Evolutionary conservation across 2,329 filamentous ascomycete species (phyloP).

Genomic region (Tolypocladium tropicale): DNA sequence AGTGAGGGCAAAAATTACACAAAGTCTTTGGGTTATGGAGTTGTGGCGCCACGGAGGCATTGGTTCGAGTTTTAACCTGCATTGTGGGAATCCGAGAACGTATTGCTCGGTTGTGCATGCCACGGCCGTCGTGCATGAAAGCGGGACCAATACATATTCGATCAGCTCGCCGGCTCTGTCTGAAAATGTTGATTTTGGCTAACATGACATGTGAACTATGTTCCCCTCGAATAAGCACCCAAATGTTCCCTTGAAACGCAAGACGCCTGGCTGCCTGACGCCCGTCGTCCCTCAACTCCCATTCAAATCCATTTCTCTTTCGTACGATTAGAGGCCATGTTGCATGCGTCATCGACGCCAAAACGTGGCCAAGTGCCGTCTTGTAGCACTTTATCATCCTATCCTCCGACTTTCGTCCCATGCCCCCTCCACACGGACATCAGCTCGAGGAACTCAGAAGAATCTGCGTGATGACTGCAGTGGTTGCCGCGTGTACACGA

Average conservation of each 20-base stretch:
- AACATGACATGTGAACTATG: background rate
- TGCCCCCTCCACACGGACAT: background rate
- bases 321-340: background rate
- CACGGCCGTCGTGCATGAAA: background rate
- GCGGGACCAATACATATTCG: background rate
- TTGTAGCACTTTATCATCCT: background rate
- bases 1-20: conserved; percentile 9
- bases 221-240: background rate
- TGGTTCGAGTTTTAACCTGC: background rate
- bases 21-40: conserved; percentile 13
- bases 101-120: background rate
- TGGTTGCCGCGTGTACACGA: background rate
- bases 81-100: background rate
- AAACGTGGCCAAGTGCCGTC: background rate
- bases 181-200: background rate
- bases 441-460: background rate
- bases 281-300: background rate
- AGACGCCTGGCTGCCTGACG: background rate
- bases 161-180: background rate
- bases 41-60: background rate
- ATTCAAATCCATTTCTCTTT: background rate
- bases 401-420: background rate
- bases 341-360: background rate
- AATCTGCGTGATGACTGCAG: background rate
- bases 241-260: background rate